Conservation (phyloP, 2,329 filamentous ascomycete genomes). For the Diaporthe humulicola region DNA sequence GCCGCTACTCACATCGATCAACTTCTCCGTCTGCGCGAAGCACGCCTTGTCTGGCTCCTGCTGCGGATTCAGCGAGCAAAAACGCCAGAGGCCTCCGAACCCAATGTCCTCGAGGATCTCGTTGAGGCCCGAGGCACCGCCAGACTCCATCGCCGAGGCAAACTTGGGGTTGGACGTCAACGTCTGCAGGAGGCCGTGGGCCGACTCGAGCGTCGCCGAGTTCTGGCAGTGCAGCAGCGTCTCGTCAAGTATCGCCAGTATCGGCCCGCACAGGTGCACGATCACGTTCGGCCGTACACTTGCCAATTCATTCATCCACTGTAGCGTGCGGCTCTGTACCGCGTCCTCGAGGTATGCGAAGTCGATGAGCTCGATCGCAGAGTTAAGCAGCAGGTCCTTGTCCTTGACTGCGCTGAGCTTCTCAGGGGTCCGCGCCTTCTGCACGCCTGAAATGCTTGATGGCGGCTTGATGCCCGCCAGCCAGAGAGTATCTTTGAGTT, state of each 20-base stretch:
- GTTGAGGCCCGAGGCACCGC: conserved; percentile 54
- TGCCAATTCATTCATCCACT: conserved; percentile 72
- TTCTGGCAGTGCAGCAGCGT: conserved; percentile 75
- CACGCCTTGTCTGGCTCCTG: conserved; percentile 61
- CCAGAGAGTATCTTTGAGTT: conserved; percentile 74
- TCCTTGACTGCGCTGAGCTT: conserved; percentile 66
- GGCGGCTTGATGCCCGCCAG: conserved; percentile 66
- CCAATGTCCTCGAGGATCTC: conserved; percentile 71
- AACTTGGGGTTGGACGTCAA: conserved; percentile 68
- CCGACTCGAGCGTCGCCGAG: conserved; percentile 69
- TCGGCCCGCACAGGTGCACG: conserved; percentile 69
- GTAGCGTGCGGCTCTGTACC: conserved; percentile 70
- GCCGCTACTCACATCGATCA: conserved; percentile 67
- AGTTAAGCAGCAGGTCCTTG: conserved; percentile 72
- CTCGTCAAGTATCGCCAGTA: conserved; percentile 71
- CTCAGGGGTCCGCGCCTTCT: conserved; percentile 56
- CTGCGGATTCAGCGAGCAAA: conserved; percentile 61
- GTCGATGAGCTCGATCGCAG: conserved; percentile 75
- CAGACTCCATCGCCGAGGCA: conserved; percentile 59
- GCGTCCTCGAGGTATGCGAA: conserved; percentile 75
- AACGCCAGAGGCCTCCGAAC: conserved; percentile 73
- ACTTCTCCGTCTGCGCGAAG: conserved; percentile 68
- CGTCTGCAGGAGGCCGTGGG: conserved; percentile 71
- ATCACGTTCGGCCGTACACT: conserved; percentile 67
- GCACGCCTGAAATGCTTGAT: conserved; percentile 53